phyloP scores from a whole-genome alignment of 257 asterid species.

The Nicotiana paniculata region DNA sequence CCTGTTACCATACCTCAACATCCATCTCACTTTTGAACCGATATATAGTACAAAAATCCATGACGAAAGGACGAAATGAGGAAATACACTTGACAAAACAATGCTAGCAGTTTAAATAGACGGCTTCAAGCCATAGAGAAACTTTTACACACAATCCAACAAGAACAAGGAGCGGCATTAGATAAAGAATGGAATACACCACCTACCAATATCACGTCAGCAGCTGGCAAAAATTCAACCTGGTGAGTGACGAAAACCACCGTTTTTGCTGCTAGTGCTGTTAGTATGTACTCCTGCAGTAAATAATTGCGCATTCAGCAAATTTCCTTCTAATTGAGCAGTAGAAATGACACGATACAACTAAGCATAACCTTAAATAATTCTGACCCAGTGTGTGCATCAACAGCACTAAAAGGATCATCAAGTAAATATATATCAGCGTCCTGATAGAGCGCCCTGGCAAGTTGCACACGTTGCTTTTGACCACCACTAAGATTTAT shows the following conservation, averaged over 20 bases:
- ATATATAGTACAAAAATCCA: background rate
- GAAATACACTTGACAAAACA: constrained; percentile 3
- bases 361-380: constrained; percentile 57
- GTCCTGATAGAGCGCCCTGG: constrained; percentile 94
- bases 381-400: constrained; percentile 97
- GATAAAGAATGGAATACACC: background rate
- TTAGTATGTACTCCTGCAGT: constrained; percentile 87
- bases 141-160: background rate
- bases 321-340: constrained; percentile 4
- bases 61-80: background rate
- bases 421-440: constrained; percentile 93
- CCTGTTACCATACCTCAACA: background rate
- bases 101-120: background rate
- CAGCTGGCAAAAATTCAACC: constrained; percentile 93
- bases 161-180: background rate
- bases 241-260: constrained; percentile 94
- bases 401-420: constrained; percentile 98
- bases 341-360: background rate
- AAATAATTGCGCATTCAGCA: constrained; percentile 20
- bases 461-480: constrained; percentile 96
- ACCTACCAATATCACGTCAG: constrained; percentile 91
- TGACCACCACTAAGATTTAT: constrained; percentile 99
- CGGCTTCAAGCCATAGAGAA: background rate
- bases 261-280: constrained; percentile 77
- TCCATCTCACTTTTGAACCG: background rate